Conservation (phyloP, 306 rosid species). For the Cucurbita maxima region DNA sequence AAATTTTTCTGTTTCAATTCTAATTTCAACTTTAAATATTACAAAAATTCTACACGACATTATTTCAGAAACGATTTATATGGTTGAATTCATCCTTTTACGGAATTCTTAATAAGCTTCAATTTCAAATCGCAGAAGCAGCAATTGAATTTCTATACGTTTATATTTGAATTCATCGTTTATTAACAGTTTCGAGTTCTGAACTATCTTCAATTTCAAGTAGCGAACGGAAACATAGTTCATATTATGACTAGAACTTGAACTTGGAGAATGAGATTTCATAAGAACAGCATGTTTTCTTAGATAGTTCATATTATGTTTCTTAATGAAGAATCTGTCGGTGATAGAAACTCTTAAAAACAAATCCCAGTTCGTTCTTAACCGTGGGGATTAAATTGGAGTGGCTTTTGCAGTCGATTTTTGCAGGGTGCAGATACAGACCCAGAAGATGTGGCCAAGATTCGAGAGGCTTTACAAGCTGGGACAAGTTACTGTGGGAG, state of each 20-base stretch:
- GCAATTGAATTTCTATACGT: background rate
- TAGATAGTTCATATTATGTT: background rate
- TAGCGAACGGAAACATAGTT: too few relatives aligned
- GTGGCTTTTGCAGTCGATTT: conserved; percentile 52
- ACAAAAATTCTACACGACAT: background rate
- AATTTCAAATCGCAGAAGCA: background rate
- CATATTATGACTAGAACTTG: background rate
- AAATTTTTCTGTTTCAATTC: background rate
- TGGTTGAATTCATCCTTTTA: background rate
- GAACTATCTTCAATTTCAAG: too few relatives aligned
- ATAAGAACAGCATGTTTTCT: background rate
- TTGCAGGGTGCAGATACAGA: conserved; percentile 83
- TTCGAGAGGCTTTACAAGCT: conserved; percentile 37
- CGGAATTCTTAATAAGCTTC: background rate
- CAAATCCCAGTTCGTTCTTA: background rate
- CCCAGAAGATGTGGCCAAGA: conserved; percentile 63
- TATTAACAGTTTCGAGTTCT: background rate
- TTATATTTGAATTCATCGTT: background rate
- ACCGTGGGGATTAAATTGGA: background rate
- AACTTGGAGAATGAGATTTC: background rate
- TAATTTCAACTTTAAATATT: background rate
- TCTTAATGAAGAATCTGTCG: background rate
- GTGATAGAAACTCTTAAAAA: background rate
- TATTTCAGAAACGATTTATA: background rate
- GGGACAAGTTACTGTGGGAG: conserved; percentile 75